Evolutionary conservation across 2,329 filamentous ascomycete species (phyloP).

Genomic region (Xylariaceae sp.): DNA sequence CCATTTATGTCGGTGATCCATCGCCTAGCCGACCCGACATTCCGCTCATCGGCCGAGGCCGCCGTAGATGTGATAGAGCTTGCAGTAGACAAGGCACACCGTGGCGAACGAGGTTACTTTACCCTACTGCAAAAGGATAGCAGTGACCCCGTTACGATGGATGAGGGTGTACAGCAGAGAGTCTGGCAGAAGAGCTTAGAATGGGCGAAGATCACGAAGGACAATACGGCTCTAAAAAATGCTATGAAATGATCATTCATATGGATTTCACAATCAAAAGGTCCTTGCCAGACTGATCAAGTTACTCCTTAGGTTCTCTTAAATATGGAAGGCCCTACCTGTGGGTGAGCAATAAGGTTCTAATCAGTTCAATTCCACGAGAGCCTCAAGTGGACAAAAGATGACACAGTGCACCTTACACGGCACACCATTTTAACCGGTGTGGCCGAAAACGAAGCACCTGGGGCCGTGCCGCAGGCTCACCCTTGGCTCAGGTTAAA

Average conservation of each 20-base stretch:
- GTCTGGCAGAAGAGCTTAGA: conserved; percentile 41
- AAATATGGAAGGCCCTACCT: too few species aligned
- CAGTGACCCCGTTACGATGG: conserved; percentile 36
- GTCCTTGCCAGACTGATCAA: too few species aligned
- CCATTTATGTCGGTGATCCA: conserved; percentile 29
- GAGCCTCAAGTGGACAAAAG: too few species aligned
- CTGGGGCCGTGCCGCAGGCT: too few species aligned
- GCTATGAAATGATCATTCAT: conserved; percentile 6
- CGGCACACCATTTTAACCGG: too few species aligned
- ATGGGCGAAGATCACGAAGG: conserved; percentile 32
- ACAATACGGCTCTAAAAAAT: conserved; percentile 14
- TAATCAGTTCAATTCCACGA: too few species aligned
- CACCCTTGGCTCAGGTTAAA: too few species aligned
- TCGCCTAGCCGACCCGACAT: conserved; percentile 34
- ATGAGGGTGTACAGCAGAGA: conserved; percentile 35
- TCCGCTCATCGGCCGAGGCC: conserved; percentile 33
- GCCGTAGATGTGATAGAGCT: conserved; percentile 24
- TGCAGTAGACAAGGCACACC: conserved; percentile 21
- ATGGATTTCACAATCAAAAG: too few species aligned
- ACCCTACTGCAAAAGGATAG: conserved; percentile 34
- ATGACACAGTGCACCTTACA: too few species aligned
- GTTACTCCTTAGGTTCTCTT: too few species aligned
- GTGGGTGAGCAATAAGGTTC: too few species aligned
- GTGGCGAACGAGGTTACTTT: conserved; percentile 40
- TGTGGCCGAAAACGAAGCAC: too few species aligned